phyloP scores from a whole-genome alignment of 345 rosid species.

The Salix purpurea region DNA sequence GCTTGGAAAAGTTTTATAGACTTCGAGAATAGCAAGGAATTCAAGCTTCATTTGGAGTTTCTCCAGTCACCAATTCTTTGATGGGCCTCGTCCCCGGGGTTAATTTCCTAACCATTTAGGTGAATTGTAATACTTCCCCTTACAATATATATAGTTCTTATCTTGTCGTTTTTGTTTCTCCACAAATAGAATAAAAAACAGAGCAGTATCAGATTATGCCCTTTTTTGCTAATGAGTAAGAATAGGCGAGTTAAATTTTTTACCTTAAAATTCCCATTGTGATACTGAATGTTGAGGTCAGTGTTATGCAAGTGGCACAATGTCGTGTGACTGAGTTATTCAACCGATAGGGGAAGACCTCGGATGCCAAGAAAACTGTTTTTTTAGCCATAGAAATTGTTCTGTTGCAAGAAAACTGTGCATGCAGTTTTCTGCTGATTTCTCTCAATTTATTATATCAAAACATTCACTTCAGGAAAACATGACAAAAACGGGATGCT shows the following conservation, averaged over 20 bases:
- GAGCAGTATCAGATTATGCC: background rate
- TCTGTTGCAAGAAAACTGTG: background rate
- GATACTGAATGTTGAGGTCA: background rate
- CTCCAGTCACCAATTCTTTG: background rate
- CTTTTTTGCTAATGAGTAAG: background rate
- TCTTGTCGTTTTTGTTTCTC: background rate
- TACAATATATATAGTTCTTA: background rate
- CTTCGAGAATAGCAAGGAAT: background rate
- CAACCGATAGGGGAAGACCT: background rate
- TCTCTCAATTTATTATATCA: background rate
- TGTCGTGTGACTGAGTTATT: background rate
- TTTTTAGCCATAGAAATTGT: background rate
- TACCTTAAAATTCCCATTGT: background rate
- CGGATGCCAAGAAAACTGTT: background rate
- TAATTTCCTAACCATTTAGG: background rate
- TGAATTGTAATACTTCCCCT: background rate
- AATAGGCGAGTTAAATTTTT: background rate
- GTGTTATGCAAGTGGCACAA: background rate
- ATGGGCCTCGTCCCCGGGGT: background rate
- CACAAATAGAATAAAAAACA: background rate
- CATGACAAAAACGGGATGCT: background rate
- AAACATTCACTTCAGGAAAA: background rate
- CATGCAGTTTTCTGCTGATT: background rate
- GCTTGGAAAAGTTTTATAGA: background rate
- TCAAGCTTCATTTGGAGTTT: background rate